A percentile compares a stretch with the other conserved stretches of the same genome.
These are phyloP conservation scores for Emergomyces orientalis DNA, from an alignment of 2,329 filamentous ascomycete species.

Conservation along the genomic window DNA sequence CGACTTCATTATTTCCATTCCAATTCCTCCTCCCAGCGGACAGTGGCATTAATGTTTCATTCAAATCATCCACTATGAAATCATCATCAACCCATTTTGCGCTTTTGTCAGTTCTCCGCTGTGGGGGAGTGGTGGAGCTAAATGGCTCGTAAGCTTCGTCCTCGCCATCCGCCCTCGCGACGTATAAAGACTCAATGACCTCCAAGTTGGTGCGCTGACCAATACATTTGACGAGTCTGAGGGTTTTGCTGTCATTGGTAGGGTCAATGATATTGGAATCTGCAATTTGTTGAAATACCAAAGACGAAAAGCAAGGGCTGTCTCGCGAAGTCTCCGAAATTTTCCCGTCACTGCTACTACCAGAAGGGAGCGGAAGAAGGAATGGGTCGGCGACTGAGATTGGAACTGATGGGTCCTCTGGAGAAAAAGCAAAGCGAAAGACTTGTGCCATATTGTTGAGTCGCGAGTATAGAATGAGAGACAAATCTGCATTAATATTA, in stretches of 20 bases:
- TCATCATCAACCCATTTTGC: conserved; percentile 15
- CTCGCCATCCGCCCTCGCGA: conserved; percentile 11
- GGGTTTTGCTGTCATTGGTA: conserved; percentile 16
- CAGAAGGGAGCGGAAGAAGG: conserved; percentile 23
- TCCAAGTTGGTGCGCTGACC: conserved; percentile 25
- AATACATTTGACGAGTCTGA: conserved; percentile 31
- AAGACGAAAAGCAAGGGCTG: conserved; percentile 21
- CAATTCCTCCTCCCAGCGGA: background rate
- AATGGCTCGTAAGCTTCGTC: background rate
- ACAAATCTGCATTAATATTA: conserved; percentile 23
- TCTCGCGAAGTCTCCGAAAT: conserved; percentile 3
- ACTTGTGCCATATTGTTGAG: conserved; percentile 26
- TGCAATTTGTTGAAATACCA: conserved; percentile 28
- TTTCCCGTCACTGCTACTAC: conserved; percentile 8
- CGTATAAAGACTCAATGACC: conserved; percentile 30
- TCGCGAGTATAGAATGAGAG: conserved; percentile 34
- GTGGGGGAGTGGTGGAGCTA: conserved; percentile 1
- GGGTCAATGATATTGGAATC: conserved; percentile 16
- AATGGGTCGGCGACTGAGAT: conserved; percentile 27
- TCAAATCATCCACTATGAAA: conserved; percentile 33
- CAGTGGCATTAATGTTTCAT: conserved; percentile 9
- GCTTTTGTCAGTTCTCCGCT: background rate
- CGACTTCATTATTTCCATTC: background rate
- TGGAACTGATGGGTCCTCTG: conserved; percentile 18
- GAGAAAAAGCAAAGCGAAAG: conserved; percentile 25